phyloP scores from a whole-genome alignment of 1,284 basidiomycete species.

The Marasmius fiardii region DNA sequence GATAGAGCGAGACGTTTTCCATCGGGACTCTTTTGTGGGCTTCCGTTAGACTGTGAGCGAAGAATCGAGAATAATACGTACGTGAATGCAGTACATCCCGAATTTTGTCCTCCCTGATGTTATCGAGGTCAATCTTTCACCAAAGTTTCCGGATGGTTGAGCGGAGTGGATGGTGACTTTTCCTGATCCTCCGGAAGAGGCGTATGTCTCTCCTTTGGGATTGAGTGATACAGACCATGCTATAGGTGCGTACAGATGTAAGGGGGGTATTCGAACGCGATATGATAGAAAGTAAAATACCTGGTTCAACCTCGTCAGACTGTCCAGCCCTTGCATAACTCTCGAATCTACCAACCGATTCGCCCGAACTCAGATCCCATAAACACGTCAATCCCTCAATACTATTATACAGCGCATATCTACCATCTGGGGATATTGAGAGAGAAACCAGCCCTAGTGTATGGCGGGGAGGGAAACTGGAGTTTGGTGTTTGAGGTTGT shows the following conservation, averaged over 20 bases:
- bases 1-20: slow-evolving; percentile 76
- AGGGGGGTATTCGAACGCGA: slow-evolving; percentile 14
- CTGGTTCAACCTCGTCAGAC: slow-evolving; percentile 58
- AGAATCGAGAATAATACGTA: slow-evolving; percentile 36
- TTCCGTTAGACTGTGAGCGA: slow-evolving; percentile 4
- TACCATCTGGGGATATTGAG: slow-evolving; percentile 63
- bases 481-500: slow-evolving; percentile 51
- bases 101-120: slow-evolving; percentile 76
- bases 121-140: slow-evolving; percentile 51
- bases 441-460: slow-evolving; percentile 74
- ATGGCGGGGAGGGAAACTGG: slow-evolving; percentile 53
- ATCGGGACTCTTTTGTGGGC: slow-evolving; percentile 70
- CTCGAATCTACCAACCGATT: slow-evolving; percentile 61
- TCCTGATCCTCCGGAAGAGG: slow-evolving; percentile 74
- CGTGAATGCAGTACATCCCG: slow-evolving; percentile 77
- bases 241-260: slow-evolving; percentile 21
- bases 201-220: slow-evolving; percentile 70
- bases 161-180: slow-evolving; percentile 69
- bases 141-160: slow-evolving; percentile 53
- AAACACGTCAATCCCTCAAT: slow-evolving; percentile 77
- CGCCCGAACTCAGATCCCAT: slow-evolving; percentile 63
- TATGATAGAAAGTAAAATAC: slow-evolving; percentile 42
- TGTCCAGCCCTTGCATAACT: slow-evolving; percentile 56
- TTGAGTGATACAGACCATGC: slow-evolving; percentile 83
- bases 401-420: slow-evolving; percentile 68